phyloP scores from a whole-genome alignment of 1,139 yeast genomes.

The Suhomyces wounanorum region DNA sequence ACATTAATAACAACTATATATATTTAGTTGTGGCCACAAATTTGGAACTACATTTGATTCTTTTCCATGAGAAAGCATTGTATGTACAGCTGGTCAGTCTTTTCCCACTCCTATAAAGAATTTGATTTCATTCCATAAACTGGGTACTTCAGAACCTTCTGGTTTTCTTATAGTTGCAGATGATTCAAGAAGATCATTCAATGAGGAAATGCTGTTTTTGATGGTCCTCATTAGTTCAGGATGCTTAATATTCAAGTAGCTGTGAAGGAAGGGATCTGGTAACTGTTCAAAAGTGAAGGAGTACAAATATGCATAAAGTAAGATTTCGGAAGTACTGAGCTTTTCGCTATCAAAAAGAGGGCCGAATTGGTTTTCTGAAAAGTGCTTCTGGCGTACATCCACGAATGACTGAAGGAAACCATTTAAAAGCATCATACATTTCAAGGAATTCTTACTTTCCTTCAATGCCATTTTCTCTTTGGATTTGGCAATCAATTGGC shows the following conservation, averaged over 20 bases:
- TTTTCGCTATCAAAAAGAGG: conserved; percentile 21
- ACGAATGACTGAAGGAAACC: conserved; percentile 27
- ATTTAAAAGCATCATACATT: conserved; percentile 47
- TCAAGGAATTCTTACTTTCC: conserved; percentile 54
- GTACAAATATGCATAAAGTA: conserved; percentile 44
- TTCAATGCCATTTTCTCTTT: conserved; percentile 43
- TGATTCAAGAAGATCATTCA: conserved; percentile 12
- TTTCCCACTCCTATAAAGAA: conserved; percentile 20
- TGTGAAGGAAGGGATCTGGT: conserved; percentile 47
- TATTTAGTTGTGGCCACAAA: no score
- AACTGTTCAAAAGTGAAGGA: conserved; percentile 36
- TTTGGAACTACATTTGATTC: no score
- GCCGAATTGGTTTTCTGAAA: conserved; percentile 10
- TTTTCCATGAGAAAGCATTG: background rate
- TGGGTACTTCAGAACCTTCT: conserved; percentile 35
- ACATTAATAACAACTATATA: no score
- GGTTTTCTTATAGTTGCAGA: conserved; percentile 25
- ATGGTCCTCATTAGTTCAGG: conserved; percentile 25
- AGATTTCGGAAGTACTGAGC: conserved; percentile 31
- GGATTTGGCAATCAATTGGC: conserved; percentile 46
- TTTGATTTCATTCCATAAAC: conserved; percentile 37
- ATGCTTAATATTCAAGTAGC: conserved; percentile 31
- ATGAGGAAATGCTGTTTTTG: conserved; percentile 11
- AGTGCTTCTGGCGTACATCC: conserved; percentile 4
- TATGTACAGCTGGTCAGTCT: background rate